phyloP scores from a whole-genome alignment of 148 eudicot genomes.

The Vaccinium myrtillus region DNA sequence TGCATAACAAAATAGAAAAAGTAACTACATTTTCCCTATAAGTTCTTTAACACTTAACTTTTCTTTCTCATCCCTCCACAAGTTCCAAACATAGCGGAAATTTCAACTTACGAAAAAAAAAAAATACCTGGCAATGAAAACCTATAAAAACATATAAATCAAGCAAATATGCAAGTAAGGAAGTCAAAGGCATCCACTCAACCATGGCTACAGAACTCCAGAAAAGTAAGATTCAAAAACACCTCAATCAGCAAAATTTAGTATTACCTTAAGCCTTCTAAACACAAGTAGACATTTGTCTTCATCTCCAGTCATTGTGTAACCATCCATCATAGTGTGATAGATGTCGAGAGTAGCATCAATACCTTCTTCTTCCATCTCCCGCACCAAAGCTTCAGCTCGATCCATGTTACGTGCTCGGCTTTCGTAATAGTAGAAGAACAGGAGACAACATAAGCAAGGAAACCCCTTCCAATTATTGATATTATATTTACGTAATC shows the following conservation, averaged over 20 bases:
- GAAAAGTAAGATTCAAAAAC: background rate
- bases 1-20: background rate
- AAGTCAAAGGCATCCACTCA: background rate
- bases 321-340: constrained; percentile 99
- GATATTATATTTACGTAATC: background rate
- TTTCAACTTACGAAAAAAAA: background rate
- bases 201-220: background rate
- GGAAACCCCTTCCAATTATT: background rate
- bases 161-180: background rate
- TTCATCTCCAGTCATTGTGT: constrained; percentile 82
- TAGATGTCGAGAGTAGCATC: constrained; percentile 93
- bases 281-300: constrained; percentile 85
- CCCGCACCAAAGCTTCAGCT: constrained; percentile 95
- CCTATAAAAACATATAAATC: background rate
- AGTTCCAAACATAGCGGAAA: background rate
- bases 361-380: constrained; percentile 98
- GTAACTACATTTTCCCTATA: background rate
- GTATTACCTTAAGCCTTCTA: constrained; percentile 76
- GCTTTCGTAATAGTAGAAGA: constrained; percentile 33
- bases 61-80: background rate
- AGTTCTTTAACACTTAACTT: background rate
- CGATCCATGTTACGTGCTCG: constrained; percentile 67
- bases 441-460: constrained; percentile 1
- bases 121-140: background rate
- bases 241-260: background rate